Conservation (phyloP, 768 basidiomycete species). For the Cystofilobasidium capitatum region DNA sequence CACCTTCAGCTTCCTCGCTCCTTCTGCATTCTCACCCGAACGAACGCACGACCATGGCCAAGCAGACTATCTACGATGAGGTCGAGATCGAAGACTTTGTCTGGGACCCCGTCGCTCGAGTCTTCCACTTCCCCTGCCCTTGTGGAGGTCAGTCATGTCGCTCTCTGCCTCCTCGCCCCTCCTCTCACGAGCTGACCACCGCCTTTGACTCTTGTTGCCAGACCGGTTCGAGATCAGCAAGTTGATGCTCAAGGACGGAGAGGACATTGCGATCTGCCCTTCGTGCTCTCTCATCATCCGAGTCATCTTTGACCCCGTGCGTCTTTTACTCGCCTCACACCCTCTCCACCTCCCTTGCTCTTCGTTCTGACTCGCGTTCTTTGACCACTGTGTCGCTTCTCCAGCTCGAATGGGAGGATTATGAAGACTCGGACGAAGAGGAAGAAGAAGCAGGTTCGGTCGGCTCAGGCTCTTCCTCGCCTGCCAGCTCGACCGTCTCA, state of each 20-base stretch:
- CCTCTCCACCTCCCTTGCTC: neutral
- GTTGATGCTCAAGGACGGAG: conserved; percentile 71
- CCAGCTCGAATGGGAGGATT: conserved; percentile 27
- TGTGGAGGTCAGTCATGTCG: conserved; percentile 49
- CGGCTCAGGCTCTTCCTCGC: conserved; percentile 1
- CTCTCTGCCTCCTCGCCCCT: neutral
- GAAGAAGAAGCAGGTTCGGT: conserved; percentile 22
- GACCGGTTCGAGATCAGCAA: conserved; percentile 94
- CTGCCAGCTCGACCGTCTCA: conserved; percentile 19
- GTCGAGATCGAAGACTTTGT: conserved; percentile 94
- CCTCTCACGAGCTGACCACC: neutral
- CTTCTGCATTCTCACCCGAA: neutral
- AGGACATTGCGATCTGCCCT: conserved; percentile 92
- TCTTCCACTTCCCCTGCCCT: conserved; percentile 94
- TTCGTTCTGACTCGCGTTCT: neutral
- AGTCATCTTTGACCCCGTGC: conserved; percentile 86
- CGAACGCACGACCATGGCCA: neutral
- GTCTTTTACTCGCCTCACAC: conserved; percentile 36
- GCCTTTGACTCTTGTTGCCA: neutral
- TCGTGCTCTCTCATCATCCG: conserved; percentile 89
- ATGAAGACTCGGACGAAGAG: conserved; percentile 26
- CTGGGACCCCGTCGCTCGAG: conserved; percentile 67
- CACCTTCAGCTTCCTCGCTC: neutral
- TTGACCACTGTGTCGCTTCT: neutral
- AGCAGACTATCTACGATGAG: conserved; percentile 60